Conservation (phyloP, 176 grass and related monocot genomes). For the Triticum timopheevii region DNA sequence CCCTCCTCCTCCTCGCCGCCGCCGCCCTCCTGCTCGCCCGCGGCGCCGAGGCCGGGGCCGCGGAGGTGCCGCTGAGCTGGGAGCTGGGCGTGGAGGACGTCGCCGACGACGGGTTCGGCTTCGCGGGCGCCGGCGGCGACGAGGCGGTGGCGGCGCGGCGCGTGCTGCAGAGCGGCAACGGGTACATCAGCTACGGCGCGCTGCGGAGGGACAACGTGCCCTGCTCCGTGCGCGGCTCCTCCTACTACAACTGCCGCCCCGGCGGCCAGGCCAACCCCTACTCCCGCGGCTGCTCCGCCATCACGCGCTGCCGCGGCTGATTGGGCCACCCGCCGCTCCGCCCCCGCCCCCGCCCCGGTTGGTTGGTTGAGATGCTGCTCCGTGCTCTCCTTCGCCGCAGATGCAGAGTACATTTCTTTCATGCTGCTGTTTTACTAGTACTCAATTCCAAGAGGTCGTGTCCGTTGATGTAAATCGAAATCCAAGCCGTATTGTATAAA, state of each 20-base stretch:
- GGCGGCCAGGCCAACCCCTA: conserved; percentile 64
- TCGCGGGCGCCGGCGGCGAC: not conserved
- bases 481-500: not conserved
- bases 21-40: conserved; percentile 11
- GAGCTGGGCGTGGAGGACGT: conserved; percentile 27
- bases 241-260: conserved; percentile 87
- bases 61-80: conserved; percentile 13
- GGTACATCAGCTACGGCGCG: conserved; percentile 77
- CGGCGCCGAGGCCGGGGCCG: not conserved
- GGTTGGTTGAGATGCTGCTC: not conserved
- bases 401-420: not conserved
- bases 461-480: conserved; percentile 35
- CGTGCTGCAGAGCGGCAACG: conserved; percentile 11
- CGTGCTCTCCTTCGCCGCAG: not conserved
- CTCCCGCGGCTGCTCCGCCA: conserved; percentile 57
- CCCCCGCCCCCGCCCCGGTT: not conserved
- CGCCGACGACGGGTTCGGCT: conserved; percentile 32
- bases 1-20: not conserved
- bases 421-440: not conserved
- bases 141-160: conserved; percentile 22
- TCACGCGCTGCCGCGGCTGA: conserved; percentile 60
- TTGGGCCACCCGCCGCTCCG: too few species aligned
- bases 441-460: not conserved
- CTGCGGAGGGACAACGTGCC: conserved; percentile 49
- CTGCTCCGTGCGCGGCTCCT: conserved; percentile 67